A percentile compares a stretch with the other conserved stretches of the same genome.
phyloP scores from a whole-genome alignment of 805 yeast species.

The Deakozyma indianensis region DNA sequence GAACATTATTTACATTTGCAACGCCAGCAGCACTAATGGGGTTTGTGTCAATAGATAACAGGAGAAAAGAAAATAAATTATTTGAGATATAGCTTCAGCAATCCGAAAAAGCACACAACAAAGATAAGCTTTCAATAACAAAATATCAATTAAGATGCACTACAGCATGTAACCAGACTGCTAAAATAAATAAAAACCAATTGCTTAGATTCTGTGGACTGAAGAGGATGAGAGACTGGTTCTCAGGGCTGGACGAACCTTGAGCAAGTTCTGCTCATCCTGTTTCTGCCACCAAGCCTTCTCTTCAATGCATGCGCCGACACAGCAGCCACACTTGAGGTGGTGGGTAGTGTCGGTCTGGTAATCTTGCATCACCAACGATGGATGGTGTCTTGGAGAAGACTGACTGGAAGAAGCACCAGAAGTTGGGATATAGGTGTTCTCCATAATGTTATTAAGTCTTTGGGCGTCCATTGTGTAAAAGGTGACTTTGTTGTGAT shows the following conservation, averaged over 20 bases:
- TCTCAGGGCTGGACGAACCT: neutral
- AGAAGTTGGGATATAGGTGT: slow-evolving; percentile 34
- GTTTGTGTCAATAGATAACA: no score
- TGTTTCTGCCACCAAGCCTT: slow-evolving; percentile 25
- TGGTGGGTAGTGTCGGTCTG: slow-evolving; percentile 37
- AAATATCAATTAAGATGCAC: no score
- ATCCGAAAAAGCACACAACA: no score
- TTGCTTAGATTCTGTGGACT: neutral
- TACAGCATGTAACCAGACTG: no score
- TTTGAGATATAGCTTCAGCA: no score
- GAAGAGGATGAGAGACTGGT: neutral
- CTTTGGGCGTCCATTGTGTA: slow-evolving; percentile 30
- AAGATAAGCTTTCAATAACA: no score
- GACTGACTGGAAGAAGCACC: slow-evolving; percentile 10
- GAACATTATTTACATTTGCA: no score
- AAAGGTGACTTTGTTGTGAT: neutral
- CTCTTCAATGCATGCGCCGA: slow-evolving; percentile 25
- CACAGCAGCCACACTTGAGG: slow-evolving; percentile 27
- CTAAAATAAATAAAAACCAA: no score
- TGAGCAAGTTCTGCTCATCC: slow-evolving; percentile 4
- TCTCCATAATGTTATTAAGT: slow-evolving; percentile 25
- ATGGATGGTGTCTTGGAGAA: slow-evolving; percentile 41
- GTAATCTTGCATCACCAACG: slow-evolving; percentile 41
- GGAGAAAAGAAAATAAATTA: no score
- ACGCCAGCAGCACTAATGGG: no score